Conservation (phyloP, 2,329 filamentous ascomycete genomes). For the Colletotrichum sp. region DNA sequence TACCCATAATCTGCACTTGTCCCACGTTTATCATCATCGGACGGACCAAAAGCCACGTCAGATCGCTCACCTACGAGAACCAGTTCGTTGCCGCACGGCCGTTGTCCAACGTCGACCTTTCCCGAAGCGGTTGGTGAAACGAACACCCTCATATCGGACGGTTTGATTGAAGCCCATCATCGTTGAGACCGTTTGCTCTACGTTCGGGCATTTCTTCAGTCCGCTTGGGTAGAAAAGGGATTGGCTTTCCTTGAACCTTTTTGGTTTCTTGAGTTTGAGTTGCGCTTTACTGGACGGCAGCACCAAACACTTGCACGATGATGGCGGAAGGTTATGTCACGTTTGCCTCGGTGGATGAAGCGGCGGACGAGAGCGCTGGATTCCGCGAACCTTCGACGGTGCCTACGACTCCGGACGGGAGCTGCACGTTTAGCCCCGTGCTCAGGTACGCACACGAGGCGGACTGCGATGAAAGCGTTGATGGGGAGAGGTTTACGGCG, state of each 20-base stretch:
- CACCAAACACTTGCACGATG: background rate
- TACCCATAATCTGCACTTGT: background rate
- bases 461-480: slow-evolving; percentile 3
- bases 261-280: background rate
- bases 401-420: slow-evolving; percentile 50
- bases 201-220: background rate
- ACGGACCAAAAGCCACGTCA: slow-evolving; percentile 2
- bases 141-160: slow-evolving; percentile 13
- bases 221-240: background rate
- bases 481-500: slow-evolving; percentile 16
- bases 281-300: background rate
- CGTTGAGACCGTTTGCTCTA: background rate
- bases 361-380: background rate
- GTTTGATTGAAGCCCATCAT: slow-evolving; percentile 6
- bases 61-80: background rate
- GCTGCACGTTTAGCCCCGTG: slow-evolving; percentile 45
- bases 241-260: background rate
- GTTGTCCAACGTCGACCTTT: background rate
- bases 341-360: background rate
- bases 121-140: slow-evolving; percentile 9
- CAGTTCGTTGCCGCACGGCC: slow-evolving; percentile 1
- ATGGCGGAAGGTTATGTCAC: background rate
- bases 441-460: slow-evolving; percentile 30
- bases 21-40: background rate
- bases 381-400: slow-evolving; percentile 39